Conservation (phyloP, 768 basidiomycete species). For the Obba rivulosa region DNA sequence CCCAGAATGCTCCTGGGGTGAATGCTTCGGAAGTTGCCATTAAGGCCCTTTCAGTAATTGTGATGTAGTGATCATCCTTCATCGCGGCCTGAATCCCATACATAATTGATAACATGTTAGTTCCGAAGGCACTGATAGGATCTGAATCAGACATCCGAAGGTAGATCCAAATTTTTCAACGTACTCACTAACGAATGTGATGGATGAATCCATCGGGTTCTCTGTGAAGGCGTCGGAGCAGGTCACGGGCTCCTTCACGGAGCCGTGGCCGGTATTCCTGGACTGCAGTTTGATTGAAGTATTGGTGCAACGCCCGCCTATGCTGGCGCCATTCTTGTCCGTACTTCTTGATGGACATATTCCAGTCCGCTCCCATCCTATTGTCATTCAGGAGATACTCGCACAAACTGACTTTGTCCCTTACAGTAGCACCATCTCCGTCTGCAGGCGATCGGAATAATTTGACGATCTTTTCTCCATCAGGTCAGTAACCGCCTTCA, state of each 20-base stretch:
- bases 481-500: slow-evolving; percentile 1
- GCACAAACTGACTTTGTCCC: not conserved
- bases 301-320: slow-evolving; percentile 22
- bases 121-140: slow-evolving; percentile 1
- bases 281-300: slow-evolving; percentile 9
- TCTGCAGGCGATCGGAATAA: slow-evolving; percentile 1
- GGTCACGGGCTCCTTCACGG: no score
- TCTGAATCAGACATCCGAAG: not conserved
- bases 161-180: no score
- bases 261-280: no score
- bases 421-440: not conserved
- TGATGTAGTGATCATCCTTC: not conserved
- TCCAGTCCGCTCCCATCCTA: slow-evolving; percentile 17
- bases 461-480: slow-evolving; percentile 2
- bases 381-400: not conserved
- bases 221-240: no score
- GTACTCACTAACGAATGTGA: no score
- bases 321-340: slow-evolving; percentile 25
- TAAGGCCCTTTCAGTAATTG: not conserved
- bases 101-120: not conserved
- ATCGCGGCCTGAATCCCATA: slow-evolving; percentile 1
- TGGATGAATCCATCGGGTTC: no score
- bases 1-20: not conserved
- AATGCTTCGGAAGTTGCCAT: not conserved
- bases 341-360: slow-evolving; percentile 15